A percentile compares a stretch with the other conserved stretches of the same genome.
These are phyloP conservation scores for Sambucus nigra DNA, from an alignment of 129 eudicot species.

Conservation along the genomic window DNA sequence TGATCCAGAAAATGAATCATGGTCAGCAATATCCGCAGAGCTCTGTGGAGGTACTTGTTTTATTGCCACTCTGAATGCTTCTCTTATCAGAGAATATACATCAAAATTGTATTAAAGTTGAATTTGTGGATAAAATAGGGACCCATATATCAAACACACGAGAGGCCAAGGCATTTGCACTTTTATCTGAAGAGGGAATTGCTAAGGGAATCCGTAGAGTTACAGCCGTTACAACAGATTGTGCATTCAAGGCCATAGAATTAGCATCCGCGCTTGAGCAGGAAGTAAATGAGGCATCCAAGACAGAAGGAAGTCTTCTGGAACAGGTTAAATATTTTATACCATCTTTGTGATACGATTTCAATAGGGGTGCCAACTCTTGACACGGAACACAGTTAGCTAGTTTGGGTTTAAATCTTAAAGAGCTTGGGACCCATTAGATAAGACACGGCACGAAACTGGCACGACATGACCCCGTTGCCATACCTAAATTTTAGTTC, in stretches of 20 bases:
- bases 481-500: too few relatives aligned
- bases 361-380: too few relatives aligned
- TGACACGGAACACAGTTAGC: too few relatives aligned
- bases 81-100: neutral
- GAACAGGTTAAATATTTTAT: too few relatives aligned
- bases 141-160: constrained; percentile 87
- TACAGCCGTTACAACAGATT: constrained; percentile 77
- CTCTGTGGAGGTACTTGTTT: constrained; percentile 74
- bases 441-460: too few relatives aligned
- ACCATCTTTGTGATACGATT: too few relatives aligned
- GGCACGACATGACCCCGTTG: too few relatives aligned
- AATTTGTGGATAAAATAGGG: constrained; percentile 31
- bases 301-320: constrained; percentile 52
- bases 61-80: neutral
- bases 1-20: constrained; percentile 66
- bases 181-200: constrained; percentile 91
- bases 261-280: constrained; percentile 60
- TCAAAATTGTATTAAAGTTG: neutral
- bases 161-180: constrained; percentile 89
- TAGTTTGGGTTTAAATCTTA: too few relatives aligned
- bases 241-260: constrained; percentile 62
- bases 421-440: too few relatives aligned
- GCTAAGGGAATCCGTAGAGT: constrained; percentile 94
- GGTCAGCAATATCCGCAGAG: constrained; percentile 78
- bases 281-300: constrained; percentile 70